phyloP scores from a whole-genome alignment of 176 grass and related monocot genomes.

The Saccharum spontaneum region DNA sequence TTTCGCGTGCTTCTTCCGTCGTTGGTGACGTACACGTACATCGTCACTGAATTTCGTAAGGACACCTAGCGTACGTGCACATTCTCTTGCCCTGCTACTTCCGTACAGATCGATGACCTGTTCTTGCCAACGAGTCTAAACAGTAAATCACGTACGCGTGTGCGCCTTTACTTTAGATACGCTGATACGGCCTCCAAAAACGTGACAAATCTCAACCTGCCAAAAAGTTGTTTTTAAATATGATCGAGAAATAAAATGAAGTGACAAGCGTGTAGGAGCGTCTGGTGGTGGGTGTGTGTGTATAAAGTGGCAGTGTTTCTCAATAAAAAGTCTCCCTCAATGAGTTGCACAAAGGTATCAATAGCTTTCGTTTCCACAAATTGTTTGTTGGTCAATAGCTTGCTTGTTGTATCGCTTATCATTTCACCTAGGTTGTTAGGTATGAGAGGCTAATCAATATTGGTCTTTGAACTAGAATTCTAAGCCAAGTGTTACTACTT shows the following conservation, averaged over 20 bases:
- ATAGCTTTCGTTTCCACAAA: background rate
- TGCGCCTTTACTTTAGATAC: background rate
- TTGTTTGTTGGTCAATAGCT: background rate
- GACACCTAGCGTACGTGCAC: background rate
- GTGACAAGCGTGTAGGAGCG: no score
- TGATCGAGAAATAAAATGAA: no score
- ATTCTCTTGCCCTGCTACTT: background rate
- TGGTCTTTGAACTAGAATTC: no score
- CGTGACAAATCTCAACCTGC: background rate
- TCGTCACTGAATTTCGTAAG: background rate
- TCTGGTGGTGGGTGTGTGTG: no score
- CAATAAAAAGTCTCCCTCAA: background rate
- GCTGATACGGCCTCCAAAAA: background rate
- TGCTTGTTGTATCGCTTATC: background rate
- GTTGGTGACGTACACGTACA: background rate
- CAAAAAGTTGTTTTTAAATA: background rate
- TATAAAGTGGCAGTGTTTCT: no score
- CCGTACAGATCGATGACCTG: constrained; percentile 1
- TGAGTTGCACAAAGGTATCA: background rate
- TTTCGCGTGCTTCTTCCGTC: background rate
- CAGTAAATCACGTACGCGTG: background rate
- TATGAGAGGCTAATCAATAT: background rate
- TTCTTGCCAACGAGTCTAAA: background rate
- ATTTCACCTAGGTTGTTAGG: background rate
- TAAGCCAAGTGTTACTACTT: no score